phyloP scores from a whole-genome alignment of 2,329 filamentous ascomycete species.

The Talaromyces sp. region DNA sequence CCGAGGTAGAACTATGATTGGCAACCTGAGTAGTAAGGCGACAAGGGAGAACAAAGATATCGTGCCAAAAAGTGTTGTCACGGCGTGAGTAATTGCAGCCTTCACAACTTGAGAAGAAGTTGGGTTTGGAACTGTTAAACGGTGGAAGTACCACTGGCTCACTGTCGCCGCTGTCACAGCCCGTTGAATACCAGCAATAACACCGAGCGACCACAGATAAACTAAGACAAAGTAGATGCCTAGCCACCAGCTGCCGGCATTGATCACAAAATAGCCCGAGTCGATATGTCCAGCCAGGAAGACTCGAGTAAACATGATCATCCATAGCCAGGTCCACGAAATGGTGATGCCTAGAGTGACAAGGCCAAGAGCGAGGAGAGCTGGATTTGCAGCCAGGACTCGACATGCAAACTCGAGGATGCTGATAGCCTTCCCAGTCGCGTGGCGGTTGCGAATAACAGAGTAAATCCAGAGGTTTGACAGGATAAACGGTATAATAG shows the following conservation, averaged over 20 bases:
- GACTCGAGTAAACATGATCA: slow-evolving; percentile 91
- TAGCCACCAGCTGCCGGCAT: slow-evolving; percentile 88
- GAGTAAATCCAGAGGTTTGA: slow-evolving; percentile 78
- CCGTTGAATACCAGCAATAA: slow-evolving; percentile 83
- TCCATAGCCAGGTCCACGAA: slow-evolving; percentile 91
- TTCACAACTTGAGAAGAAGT: slow-evolving; percentile 74
- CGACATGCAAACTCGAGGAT: slow-evolving; percentile 90
- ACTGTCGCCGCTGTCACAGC: slow-evolving; percentile 91
- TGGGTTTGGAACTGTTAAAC: slow-evolving; percentile 70
- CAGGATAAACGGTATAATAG: slow-evolving; percentile 67
- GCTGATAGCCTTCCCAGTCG: slow-evolving; percentile 73
- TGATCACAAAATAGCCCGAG: slow-evolving; percentile 68
- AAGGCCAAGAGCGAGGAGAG: slow-evolving; percentile 77
- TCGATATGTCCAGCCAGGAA: slow-evolving; percentile 83
- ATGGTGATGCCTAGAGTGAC: slow-evolving; percentile 69
- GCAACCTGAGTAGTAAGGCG: slow-evolving; percentile 72
- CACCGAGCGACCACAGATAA: slow-evolving; percentile 89
- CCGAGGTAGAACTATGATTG: slow-evolving; percentile 74
- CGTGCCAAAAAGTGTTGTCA: slow-evolving; percentile 83
- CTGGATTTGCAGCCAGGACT: slow-evolving; percentile 78
- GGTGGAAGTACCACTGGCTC: slow-evolving; percentile 98
- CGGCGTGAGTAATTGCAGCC: slow-evolving; percentile 74
- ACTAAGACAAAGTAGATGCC: slow-evolving; percentile 87
- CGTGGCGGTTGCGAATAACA: slow-evolving; percentile 71
- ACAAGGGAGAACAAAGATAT: slow-evolving; percentile 84